These are phyloP conservation scores for Barnettozyma botsteinii DNA, from an alignment of 805 yeast species.

Conservation along the genomic window DNA sequence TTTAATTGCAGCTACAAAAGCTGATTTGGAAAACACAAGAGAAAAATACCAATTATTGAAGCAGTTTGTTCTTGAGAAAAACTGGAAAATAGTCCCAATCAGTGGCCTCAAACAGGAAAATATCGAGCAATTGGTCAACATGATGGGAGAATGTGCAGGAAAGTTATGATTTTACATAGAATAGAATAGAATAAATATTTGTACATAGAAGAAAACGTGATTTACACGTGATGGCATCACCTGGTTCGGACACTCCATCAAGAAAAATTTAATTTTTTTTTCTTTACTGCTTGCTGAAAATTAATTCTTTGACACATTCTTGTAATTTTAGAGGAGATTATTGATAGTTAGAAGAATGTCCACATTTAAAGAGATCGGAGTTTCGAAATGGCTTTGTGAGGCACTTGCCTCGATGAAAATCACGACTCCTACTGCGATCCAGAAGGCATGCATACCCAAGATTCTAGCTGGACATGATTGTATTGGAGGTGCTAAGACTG, in stretches of 20 bases:
- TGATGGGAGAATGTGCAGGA: conserved; percentile 56
- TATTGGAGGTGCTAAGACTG: conserved; percentile 97
- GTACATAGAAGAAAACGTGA: not conserved
- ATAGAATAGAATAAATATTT: too few relatives aligned
- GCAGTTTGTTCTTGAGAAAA: conserved; percentile 34
- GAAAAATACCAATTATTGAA: conserved; percentile 42
- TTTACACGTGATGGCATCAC: conserved; percentile 1
- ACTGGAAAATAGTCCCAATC: conserved; percentile 77
- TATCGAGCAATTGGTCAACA: conserved; percentile 57
- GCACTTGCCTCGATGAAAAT: conserved; percentile 79
- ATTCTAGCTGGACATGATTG: conserved; percentile 78
- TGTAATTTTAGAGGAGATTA: too few relatives aligned
- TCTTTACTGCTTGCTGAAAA: too few relatives aligned
- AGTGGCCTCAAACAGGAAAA: conserved; percentile 75
- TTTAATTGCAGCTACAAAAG: conserved; percentile 88
- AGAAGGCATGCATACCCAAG: conserved; percentile 80
- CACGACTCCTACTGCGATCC: conserved; percentile 79
- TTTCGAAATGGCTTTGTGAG: conserved; percentile 82
- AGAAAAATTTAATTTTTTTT: too few relatives aligned
- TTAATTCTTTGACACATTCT: too few relatives aligned
- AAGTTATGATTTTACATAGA: conserved; percentile 11
- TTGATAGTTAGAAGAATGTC: conserved; percentile 8
- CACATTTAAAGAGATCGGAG: conserved; percentile 58
- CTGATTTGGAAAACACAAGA: conserved; percentile 60
- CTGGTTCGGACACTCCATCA: not conserved